Base-by-base conservation (phyloP, 495 filamentous ascomycete species). In the Podospora fimiseda region DNA sequence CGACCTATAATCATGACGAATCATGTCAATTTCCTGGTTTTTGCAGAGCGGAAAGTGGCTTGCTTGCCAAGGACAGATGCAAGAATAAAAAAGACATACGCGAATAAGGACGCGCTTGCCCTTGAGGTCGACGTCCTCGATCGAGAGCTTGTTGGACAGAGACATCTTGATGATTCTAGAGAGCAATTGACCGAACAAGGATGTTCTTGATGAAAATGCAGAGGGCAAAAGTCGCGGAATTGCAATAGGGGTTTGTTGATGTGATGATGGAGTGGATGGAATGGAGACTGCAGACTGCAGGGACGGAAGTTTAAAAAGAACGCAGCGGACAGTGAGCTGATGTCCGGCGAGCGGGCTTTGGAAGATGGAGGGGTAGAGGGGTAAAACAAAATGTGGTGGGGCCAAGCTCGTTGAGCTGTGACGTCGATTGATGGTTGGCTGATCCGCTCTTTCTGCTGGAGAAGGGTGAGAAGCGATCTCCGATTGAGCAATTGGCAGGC, bases 91-190 rank as follows among this genome's bases (percentile, higher is more conserved):
- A 42, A 30, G 18, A 79, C 88, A 62, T 82, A 95, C 93, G 60
- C 93, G 85, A 68, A 99, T 95, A 65, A 99, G 80, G 70, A 96
- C 90, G 66, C 92, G 83, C 83, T 97, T 99, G 80, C 80, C 91
- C 82, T 94, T 94, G 70, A 97, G 83, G 74, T 99, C 92, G 64
- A 91, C 84, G 58, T 96, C 92, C 50, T 86, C 88, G 75, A 97
- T 95, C 50, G 89, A 86, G 66, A 99, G 88, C 81, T 97, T 99
- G 81, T 85, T 96, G 55, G 89, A 86, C 69, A 99, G 88, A 83
- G 94, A 96, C 93, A 99, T 99, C 56, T 66, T 86, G 64, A 49
- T 9, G 53, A 40, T 22, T 43, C 27, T 49, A 24, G 15, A 21
- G 24, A 33, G 48, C 50, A 59, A 60, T 60, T 62, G 56, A 44